Base-by-base conservation (phyloP, 2,329 filamentous ascomycete species). In the Alternaria longipes region DNA sequence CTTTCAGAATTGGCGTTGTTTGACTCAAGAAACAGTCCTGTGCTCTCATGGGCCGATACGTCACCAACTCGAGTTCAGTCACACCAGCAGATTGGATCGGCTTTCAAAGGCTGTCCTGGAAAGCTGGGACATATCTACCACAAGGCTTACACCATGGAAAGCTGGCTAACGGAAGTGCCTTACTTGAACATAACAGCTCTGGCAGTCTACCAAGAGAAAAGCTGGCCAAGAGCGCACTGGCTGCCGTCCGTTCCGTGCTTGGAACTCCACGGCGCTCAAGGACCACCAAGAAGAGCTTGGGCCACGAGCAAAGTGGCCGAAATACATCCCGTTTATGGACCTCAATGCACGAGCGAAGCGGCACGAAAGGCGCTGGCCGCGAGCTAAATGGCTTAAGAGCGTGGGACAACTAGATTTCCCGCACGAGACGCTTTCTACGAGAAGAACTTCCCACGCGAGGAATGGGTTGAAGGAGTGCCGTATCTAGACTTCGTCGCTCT, bases 1-100 rank as follows among this genome's bases (percentile, higher is more conserved):
- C 16, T 5, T 57, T 28, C 26, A 51, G 18, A 40, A 20, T 42
- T 8, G 32, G 24, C 16, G 28, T 30, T 11, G 9, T 3, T 26
- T 16, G 9, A 20, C 26, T 57, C 14, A 12, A 14, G 1, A 44
- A 34, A 18, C 12, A 51, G 18, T 9, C 47, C 14, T 9, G 38
- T 12, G 38, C 9, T 28, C 30, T 51, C 9, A 34, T 8, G 8
- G 14, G 22, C 14, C 28, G 42, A 40, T 11, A 57, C 8, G n/a
- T 11, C 9, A 46, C 24, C 8, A 26, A 57, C 36, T 24, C 24
- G 8, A 41, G 18, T 8, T 57, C 38, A n/a, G 54, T 57, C 20
- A 51, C 54, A 28, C 26, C 46, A 5, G 38, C 11, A 26, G 46
- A 57, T 11, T 57, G 54, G 28, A 57, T 34, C 26, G 32, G 11